Base-by-base conservation (phyloP, 768 basidiomycete genomes). In the Rhizopogon rudus region DNA sequence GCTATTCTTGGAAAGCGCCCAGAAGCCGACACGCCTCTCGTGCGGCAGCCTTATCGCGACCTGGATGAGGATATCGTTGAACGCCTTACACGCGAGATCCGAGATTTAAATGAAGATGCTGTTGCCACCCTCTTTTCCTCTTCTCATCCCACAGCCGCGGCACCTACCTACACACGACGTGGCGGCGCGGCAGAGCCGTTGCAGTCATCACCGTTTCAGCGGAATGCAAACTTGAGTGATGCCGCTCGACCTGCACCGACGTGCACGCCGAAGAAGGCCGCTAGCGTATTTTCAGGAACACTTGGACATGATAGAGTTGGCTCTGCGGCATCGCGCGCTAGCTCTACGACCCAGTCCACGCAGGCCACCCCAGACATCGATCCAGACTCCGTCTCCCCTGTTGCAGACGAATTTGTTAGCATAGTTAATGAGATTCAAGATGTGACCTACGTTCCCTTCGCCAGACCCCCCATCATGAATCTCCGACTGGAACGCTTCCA, bases 1-100 rank as follows among this genome's bases (percentile, higher is more conserved):
- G 73, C 75, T 31, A 62, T 80, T 40, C 61, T 81, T 8, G 69
- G 65, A 25, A 60, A 63, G 25, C 65, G 68, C 16, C 22, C 63
- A 40, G 70, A 70, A 20, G 3, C 20, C 14, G 14, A 10, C 1
- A 50, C 43, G 40, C 17, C 33, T 16, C 48, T 57, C 0, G 41
- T 71, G 46, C 64, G 64, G 42, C 68, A 70, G 35, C 60, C 20
- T 7, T 66, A 54, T 40, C 25, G 22, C 6, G 70, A 63, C 16
- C 55, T 67, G 1, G 68, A 71, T 37, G 13, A 61, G n/a, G 44
- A 51, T 50, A 44, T 71, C 41, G 43, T 61, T 5, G 25, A 57
- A 28, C 60, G 59, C 37, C 50, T 70, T 43, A 22, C 56, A 48
- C 56, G 54, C 37, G 68, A 68, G 51, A 40, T 70, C 3, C 35